These are phyloP conservation scores for Ampelomyces quisqualis DNA, from an alignment of 2,329 filamentous ascomycete species.

Conservation along the genomic window DNA sequence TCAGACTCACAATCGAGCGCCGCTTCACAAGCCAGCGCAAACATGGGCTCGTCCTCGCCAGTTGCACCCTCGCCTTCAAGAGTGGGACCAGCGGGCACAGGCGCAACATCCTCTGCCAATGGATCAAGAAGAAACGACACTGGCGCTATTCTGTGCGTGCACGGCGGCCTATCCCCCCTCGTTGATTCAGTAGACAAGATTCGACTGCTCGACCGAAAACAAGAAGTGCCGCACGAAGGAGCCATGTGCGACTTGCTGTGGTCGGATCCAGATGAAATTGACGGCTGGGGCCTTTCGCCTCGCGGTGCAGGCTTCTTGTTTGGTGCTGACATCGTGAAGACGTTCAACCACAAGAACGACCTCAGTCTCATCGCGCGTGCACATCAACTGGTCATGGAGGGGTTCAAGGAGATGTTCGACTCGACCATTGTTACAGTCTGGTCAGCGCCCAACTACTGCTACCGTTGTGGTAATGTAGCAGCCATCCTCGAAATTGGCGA, in stretches of 20 bases:
- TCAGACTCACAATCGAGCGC: slow-evolving; percentile 41
- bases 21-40: slow-evolving; percentile 34
- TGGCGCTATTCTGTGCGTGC: slow-evolving; percentile 83
- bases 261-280: slow-evolving; percentile 97
- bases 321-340: slow-evolving; percentile 90
- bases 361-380: slow-evolving; percentile 88
- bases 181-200: slow-evolving; percentile 97
- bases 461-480: slow-evolving; percentile 6
- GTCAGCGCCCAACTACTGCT: slow-evolving; percentile 10
- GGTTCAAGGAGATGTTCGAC: slow-evolving; percentile 96
- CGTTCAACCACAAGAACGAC: slow-evolving; percentile 91
- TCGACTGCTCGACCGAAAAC: slow-evolving; percentile 84
- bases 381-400: slow-evolving; percentile 98
- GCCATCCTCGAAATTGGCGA: slow-evolving; percentile 62
- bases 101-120: slow-evolving; percentile 69
- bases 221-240: slow-evolving; percentile 97
- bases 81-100: slow-evolving; percentile 75
- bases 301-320: slow-evolving; percentile 95
- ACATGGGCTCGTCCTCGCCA: slow-evolving; percentile 39
- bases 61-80: slow-evolving; percentile 49
- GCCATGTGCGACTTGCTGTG: slow-evolving; percentile 98
- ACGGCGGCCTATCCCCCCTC: slow-evolving; percentile 86
- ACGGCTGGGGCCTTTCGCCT: slow-evolving; percentile 92
- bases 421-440: slow-evolving; percentile 93
- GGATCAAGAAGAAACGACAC: slow-evolving; percentile 56